Evolutionary conservation across 495 filamentous ascomycete genomes (phyloP).

Genomic region (Podospora appendiculata): DNA sequence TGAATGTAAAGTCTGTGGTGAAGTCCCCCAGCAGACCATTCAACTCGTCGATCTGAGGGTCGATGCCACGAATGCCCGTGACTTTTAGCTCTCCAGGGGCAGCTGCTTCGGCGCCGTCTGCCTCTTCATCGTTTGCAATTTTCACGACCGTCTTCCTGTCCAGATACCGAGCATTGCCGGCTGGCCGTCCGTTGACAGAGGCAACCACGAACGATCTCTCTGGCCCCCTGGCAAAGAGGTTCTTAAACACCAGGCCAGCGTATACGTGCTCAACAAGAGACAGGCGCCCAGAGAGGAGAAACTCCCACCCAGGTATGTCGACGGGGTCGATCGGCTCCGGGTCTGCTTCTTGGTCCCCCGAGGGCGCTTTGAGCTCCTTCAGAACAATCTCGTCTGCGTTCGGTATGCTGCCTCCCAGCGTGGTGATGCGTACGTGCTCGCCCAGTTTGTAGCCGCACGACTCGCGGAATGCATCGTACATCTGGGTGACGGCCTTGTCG

Average conservation of each 20-base stretch:
- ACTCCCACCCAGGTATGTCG: conserved; percentile 23
- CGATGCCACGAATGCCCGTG: conserved; percentile 54
- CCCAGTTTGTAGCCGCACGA: conserved; percentile 57
- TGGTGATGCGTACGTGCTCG: conserved; percentile 49
- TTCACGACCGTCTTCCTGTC: conserved; percentile 28
- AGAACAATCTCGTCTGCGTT: conserved; percentile 35
- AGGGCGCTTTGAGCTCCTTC: conserved; percentile 9
- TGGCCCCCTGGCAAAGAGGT: conserved; percentile 33
- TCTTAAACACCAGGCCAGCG: conserved; percentile 41
- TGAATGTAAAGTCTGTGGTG: conserved; percentile 23
- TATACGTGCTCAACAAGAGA: conserved; percentile 40
- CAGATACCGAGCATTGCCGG: conserved; percentile 30
- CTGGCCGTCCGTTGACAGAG: conserved; percentile 33
- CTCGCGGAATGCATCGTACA: conserved; percentile 57
- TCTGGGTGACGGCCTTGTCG: conserved; percentile 55
- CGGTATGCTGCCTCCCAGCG: conserved; percentile 22
- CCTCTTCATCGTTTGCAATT: conserved; percentile 13
- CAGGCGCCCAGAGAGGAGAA: conserved; percentile 17
- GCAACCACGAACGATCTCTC: conserved; percentile 40
- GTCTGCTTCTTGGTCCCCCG: not conserved
- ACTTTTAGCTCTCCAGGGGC: conserved; percentile 29
- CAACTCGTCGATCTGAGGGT: conserved; percentile 52
- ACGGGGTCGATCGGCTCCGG: conserved; percentile 8
- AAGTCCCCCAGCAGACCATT: conserved; percentile 61
- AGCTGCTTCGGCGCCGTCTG: conserved; percentile 4